Base-by-base conservation (phyloP, 2,329 filamentous ascomycete genomes). In the Calonectria montana region DNA sequence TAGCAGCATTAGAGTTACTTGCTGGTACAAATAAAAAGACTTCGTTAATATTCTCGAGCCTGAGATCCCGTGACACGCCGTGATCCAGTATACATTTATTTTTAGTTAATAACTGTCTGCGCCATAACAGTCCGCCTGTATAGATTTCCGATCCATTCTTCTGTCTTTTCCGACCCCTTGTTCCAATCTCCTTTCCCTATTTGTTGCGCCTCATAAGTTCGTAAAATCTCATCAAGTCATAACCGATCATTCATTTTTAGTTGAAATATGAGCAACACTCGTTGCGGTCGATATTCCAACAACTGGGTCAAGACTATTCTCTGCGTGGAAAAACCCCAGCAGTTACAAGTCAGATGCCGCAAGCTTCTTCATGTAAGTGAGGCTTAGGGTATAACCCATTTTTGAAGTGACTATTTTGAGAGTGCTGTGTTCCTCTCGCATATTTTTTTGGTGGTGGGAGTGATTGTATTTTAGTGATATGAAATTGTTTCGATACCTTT, bases 401-500 rank as follows among this genome's bases (percentile, higher is more conserved):
- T 25, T 67, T 67, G 37, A 47, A 59, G 39, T 13, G 39, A 63
- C 41, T 39, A 41, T 57, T 61, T 64, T 35, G 73, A 77, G 77
- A 77, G 77, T 79, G 50, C 77, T 79, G 77, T 79, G 4, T 73
- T 76, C 77, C 77, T 79, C 77, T 78, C 77, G 21, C 67, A 48
- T 53, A 63, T 67, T 53, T 37, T 45, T 50, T 48, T 35, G 16
- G n/a, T 35, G 21, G 53, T 35, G 21, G 10, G 10, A 21, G 31
- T 3, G 16, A 6, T 39, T 39, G 35, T 37, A 31, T 37, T 31
- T 64, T 18, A 62, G n/a, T 25, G 4, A 35, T 73, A 35, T 74
- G 45, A 55, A 63, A 41, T 66, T 73, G 15, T 75, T 39, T 82
- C 81, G 2, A 80, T 72, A 1, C 76, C 78, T 69, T 85, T 85